Base-by-base conservation (phyloP, 495 filamentous ascomycete species). In the Penicillium salamii region DNA sequence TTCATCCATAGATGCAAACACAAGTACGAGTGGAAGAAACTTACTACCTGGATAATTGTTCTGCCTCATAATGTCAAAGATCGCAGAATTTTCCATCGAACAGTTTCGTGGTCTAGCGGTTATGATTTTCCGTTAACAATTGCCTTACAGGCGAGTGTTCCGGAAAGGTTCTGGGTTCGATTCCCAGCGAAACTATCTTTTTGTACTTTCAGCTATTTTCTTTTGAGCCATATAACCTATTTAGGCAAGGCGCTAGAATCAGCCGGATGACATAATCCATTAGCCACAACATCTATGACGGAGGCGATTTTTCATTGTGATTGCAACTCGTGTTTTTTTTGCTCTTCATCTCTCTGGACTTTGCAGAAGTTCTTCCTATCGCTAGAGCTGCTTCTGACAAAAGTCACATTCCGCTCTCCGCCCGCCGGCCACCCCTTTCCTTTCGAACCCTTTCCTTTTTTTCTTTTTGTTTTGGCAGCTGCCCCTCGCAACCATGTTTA, bases 401-500 rank as follows among this genome's bases (percentile, higher is more conserved):
- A 24, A 42, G 14, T 7, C 23, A 17, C 11, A 32, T 47, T n/a
- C 34, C 14, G 36, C 31, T 42, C 13, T 23, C 24, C 41, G 14
- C 13, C n/a, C 47, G 35, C 18, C 17, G 17, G 24, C 38, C 49
- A 31, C 50, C 42, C n/a, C 29, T 33, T 42, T n/a, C n/a, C n/a
- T n/a, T n/a, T n/a, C n/a, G n/a, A n/a, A n/a, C n/a, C n/a, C 41
- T 39, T 31, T 32, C 43, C 21, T 50, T 29, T 13, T 24, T 47
- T 50, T 19, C 44, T 46, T 50, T 52, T 61, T 53, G 62, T 58
- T 56, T 62, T 46, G 53, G 58, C 54, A 53, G 59, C 62, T 57
- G 59, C 58, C 64, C 62, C 51, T 68, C 61, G 58, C 66, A 62
- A 65, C 66, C 63, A 88, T 88, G 84, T 87, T 87, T 75, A 83